Base-by-base conservation (phyloP, 148 eudicot genomes). In the Simmondsia chinensis region DNA sequence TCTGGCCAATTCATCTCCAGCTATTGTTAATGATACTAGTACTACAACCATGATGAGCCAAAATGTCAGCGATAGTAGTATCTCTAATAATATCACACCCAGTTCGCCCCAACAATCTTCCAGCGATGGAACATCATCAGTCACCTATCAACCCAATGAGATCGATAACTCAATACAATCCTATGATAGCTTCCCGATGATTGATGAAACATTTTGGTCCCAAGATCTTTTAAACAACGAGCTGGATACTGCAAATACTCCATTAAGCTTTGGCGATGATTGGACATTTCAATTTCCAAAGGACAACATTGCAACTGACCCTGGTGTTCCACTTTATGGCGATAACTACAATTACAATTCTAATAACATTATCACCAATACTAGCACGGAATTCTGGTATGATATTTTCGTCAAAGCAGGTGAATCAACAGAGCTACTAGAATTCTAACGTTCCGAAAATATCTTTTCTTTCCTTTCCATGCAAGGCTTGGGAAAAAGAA, bases 141-240 rank as follows among this genome's bases (percentile, higher is more conserved):
- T 43, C 4, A 71, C 71, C 0, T 66, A 73, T 7, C 38, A 63
- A 7, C 52, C 71, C 1, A 42, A 55, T 22, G 51, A 31, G 20
- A n/a, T n/a, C n/a, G n/a, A n/a, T n/a, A n/a, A n/a, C n/a, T n/a
- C n/a, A n/a, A n/a, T n/a, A n/a, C n/a, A n/a, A n/a, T n/a, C n/a
- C n/a, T n/a, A n/a, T n/a, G 68, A 77, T 15, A 38, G 37, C 4
- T 14, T 60, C 11, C 57, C 77, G 3, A 54, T 54, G 0, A 72
- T 84, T n/a, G 89, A 77, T 1, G 80, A 80, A 11, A 66, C 75
- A 32, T 74, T 66, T 26, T 80, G 95, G 89, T 53, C 56, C 12
- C 49, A 59, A 24, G 71, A 73, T 0, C 8, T 50, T 13, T 32
- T 52, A 20, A 31, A 19, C 4, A 25, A 53, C 2, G 48, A 45